Conservation (phyloP, 768 basidiomycete genomes). For the Suillus decipiens region DNA sequence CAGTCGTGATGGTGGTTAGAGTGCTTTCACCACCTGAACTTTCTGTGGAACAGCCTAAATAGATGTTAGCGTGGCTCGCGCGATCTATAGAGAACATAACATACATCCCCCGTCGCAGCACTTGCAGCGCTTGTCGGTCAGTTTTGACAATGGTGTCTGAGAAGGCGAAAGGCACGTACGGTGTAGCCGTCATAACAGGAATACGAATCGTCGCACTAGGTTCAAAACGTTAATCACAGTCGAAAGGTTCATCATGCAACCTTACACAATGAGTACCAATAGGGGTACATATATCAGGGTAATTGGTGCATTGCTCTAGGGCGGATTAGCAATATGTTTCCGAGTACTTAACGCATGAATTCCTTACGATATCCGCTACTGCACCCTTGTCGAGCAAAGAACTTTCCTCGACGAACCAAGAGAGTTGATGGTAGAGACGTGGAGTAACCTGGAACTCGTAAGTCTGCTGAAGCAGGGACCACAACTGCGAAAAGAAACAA, state of each 20-base stretch:
- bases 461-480: not conserved
- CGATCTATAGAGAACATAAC: constrained; percentile 1
- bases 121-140: constrained; percentile 5
- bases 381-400: not conserved
- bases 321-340: not conserved
- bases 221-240: not conserved
- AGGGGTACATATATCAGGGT: constrained; percentile 18
- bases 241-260: not conserved
- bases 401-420: constrained; percentile 2
- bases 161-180: constrained; percentile 12
- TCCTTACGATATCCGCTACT: not conserved
- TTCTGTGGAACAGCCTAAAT: constrained; percentile 19
- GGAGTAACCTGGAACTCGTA: not conserved
- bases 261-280: constrained; percentile 25
- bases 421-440: not conserved
- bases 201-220: constrained; percentile 15
- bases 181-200: constrained; percentile 19
- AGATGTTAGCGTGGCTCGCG: not conserved
- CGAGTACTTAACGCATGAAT: not conserved
- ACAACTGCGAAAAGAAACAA: not conserved
- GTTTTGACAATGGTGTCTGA: not conserved
- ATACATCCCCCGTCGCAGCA: constrained; percentile 29
- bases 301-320: constrained; percentile 18
- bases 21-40: not conserved
- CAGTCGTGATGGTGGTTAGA: not conserved